Conservation (phyloP, 257 asterid species). For the Nicotiana undulata region DNA sequence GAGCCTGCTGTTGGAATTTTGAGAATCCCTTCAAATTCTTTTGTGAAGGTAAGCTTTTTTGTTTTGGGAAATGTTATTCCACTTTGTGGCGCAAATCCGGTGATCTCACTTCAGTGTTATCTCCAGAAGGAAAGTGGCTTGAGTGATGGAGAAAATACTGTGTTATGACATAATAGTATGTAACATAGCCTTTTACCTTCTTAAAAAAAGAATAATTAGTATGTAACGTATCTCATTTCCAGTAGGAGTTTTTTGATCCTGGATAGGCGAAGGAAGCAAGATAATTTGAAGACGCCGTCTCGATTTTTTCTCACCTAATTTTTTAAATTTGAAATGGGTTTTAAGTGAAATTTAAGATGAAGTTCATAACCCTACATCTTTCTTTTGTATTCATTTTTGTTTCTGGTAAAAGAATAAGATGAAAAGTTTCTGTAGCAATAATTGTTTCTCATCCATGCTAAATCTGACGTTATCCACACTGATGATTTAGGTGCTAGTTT, state of each 20-base stretch:
- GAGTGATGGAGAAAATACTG: background rate
- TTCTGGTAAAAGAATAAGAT: background rate
- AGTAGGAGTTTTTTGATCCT: background rate
- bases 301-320: background rate
- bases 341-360: background rate
- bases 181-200: background rate
- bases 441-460: background rate
- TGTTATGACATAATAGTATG: background rate
- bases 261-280: background rate
- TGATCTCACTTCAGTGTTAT: background rate
- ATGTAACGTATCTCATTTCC: background rate
- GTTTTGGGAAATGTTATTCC: background rate
- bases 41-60: constrained; percentile 57
- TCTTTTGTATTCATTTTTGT: background rate
- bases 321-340: background rate
- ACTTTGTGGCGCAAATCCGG: background rate
- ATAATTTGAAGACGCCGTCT: background rate
- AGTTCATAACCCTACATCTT: constrained; percentile 1
- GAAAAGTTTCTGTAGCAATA: background rate
- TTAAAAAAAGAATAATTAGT: background rate
- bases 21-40: constrained; percentile 85
- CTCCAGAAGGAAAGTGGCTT: background rate
- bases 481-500: background rate
- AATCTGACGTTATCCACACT: background rate
- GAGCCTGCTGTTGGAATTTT: constrained; percentile 96